Base-by-base conservation (phyloP, 2,329 filamentous ascomycete genomes). In the Rutstroemia sp. region DNA sequence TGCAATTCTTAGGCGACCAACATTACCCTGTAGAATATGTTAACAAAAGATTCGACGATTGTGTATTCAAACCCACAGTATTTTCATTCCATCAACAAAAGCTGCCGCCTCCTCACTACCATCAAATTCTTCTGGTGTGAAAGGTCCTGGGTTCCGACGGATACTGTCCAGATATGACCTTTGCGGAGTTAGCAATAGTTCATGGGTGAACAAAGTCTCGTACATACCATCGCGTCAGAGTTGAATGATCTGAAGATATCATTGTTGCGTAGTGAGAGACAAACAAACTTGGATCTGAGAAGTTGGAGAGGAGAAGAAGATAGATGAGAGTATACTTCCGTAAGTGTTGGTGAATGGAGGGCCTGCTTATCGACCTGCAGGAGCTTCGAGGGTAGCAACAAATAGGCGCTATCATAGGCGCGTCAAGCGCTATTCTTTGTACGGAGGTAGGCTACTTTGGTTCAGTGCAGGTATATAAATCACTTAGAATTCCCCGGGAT, bases 111-210 rank as follows among this genome's bases (percentile, higher is more conserved):
- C 78, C 51, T 79, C 77, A 49, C 75, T 75, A 25, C 75, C 75
- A 47, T 67, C 64, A 45, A 66, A 67, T 3, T 63, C 81, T 27
- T 83, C 79, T 61, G 92, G 87, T 37, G 88, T 92, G 71, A 89
- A 96, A 1, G 94, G 90, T 1, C 94, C 92, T 3, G 80, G 75
- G 34, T 84, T 86, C 57, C 79, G 84, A 56, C 95, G 80, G 62
- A 96, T 84, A 60, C 81, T 86, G 73, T 97, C 84, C 57, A 97
- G 80, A 70, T 95, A 86, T 71, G 83, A 85, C 91, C 91, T 95
- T 54, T n/a, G 60, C 27, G 30, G 34, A n/a, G 39, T 21, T 27
- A 51, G 39, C 5, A 42, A 42, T n/a, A 5, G 2, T 42, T 34
- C 9, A 34, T 34, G 12, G 30, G 30, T 10, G 12, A 12, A 34